Conservation (phyloP, 371 early-diverging fungal genomes). For the Mortierella sp. region DNA sequence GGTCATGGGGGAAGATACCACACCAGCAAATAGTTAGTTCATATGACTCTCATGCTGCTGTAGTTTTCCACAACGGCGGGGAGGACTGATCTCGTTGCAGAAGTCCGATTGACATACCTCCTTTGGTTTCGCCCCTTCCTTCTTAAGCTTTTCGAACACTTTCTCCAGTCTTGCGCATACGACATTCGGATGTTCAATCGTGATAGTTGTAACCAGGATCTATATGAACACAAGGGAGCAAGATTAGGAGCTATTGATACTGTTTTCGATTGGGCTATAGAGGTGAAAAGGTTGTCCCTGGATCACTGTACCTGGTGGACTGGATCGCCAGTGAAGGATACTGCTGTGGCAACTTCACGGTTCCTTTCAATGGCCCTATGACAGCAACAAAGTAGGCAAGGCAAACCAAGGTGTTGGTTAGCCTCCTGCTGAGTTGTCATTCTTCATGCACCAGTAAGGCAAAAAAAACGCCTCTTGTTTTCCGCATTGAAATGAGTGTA, state of each 20-base stretch:
- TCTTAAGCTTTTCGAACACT: conserved; percentile 60
- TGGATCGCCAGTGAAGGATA: conserved; percentile 77
- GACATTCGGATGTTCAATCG: conserved; percentile 65
- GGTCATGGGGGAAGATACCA: not conserved
- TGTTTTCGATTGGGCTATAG: not conserved
- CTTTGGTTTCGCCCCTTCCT: conserved; percentile 64
- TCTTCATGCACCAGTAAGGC: not conserved
- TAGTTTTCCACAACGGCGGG: not conserved
- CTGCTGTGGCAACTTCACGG: conserved; percentile 68
- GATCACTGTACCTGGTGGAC: conserved; percentile 62
- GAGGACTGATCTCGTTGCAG: not conserved
- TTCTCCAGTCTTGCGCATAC: conserved; percentile 65
- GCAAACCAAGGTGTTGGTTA: not conserved
- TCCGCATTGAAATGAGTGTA: not conserved
- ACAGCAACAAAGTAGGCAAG: not conserved
- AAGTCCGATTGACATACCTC: conserved; percentile 51
- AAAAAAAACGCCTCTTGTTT: too few relatives aligned
- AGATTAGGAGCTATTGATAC: not conserved
- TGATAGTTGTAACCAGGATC: conserved; percentile 68
- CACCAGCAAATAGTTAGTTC: not conserved
- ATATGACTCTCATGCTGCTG: not conserved
- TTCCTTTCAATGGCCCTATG: conserved; percentile 75
- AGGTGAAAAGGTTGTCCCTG: not conserved
- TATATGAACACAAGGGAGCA: conserved; percentile 55
- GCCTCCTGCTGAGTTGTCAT: not conserved